Base-by-base conservation (phyloP, 176 grass and related monocot genomes). In the Carex myosuroides region DNA sequence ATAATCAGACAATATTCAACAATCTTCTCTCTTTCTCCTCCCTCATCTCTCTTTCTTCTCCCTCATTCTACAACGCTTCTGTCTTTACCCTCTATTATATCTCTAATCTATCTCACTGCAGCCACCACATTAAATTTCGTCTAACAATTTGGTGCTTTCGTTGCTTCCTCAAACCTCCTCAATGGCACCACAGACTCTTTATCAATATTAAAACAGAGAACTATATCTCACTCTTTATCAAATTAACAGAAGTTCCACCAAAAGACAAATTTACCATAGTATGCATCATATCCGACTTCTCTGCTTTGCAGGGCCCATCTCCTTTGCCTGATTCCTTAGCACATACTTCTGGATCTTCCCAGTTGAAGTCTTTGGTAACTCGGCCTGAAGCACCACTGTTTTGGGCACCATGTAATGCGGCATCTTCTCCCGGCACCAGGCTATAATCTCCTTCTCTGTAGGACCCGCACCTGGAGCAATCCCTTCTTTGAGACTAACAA, bases 301-400 rank as follows among this genome's bases (percentile, higher is more conserved):
- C 21, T 37, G 52, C 30, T 37, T 70, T 0, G 64, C 42, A 1
- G 86, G 69, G 0, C 91, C 90, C 94, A 92, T 91, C 61, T 92
- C 82, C 84, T 80, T 85, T 69, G 95, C 94, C 18, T 80, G 58
- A n/a, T 84, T 86, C 12, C 92, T 78, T 1, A 93, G 89, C 64
- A 93, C 89, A 69, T 91, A 90, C 81, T 97, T 97, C 81, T 90
- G 89, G 17, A 94, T 82, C 87, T 97, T 97, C 13, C 90, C 95
- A 5, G 95, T 97, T 50, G 95, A 92, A 1, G 95, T 97, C 74
- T 97, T 97, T 20, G 95, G 95, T 78, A 97, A 80, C 11, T 92
- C 92, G 7, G 6, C 24, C 77, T 1, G 42, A 88, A 97, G 79
- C 0, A 97, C 87, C 3, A 97, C 89, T 3, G 92, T 97, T 46